Evolutionary conservation across 225 moss, liverwort and hornwort species (phyloP).

Genomic region (Antitrichia curtipendula): DNA sequence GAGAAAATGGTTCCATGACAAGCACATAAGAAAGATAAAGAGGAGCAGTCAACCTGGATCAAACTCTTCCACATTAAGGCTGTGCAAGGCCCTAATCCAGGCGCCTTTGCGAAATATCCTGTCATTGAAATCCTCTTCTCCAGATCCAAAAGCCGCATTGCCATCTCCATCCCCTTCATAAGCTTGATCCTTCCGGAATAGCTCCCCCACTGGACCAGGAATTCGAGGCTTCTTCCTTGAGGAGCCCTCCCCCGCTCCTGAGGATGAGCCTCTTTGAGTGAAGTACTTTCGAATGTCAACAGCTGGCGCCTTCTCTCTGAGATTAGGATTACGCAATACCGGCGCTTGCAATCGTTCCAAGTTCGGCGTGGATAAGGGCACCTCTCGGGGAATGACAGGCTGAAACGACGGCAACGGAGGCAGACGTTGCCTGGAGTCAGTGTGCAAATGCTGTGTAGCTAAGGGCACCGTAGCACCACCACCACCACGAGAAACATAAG

Average conservation of each 20-base stretch:
- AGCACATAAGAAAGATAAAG: background rate
- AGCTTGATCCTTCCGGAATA: background rate
- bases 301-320: background rate
- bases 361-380: background rate
- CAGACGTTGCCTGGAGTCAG: background rate
- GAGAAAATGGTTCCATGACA: background rate
- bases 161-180: background rate
- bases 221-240: slow-evolving; percentile 24
- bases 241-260: background rate
- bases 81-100: slow-evolving; percentile 65
- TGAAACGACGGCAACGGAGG: slow-evolving; percentile 11
- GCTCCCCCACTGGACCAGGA: slow-evolving; percentile 42
- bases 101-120: slow-evolving; percentile 48
- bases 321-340: background rate
- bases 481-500: background rate
- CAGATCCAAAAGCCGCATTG: background rate
- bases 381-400: background rate
- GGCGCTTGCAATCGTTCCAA: background rate
- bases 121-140: background rate
- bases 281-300: slow-evolving; percentile 34
- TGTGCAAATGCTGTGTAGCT: background rate
- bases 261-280: background rate
- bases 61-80: slow-evolving; percentile 35
- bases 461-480: background rate
- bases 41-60: slow-evolving; percentile 22